A percentile compares a stretch with the other conserved stretches of the same genome.
phyloP scores from a whole-genome alignment of 2,329 filamentous ascomycete genomes.

The Colletotrichum navitas region DNA sequence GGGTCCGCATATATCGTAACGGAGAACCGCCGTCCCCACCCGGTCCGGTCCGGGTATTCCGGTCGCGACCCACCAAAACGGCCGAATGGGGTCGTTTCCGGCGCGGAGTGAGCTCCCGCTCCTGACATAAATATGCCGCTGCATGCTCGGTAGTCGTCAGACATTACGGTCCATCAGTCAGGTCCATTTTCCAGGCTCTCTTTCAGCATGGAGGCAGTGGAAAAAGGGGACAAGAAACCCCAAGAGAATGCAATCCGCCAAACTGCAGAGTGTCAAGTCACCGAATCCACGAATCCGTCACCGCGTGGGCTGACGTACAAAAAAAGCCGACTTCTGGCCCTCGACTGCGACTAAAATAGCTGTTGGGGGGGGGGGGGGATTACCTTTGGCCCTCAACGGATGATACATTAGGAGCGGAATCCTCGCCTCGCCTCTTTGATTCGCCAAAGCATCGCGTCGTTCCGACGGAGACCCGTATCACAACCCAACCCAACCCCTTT shows the following conservation, averaged over 20 bases:
- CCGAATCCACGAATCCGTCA: neutral
- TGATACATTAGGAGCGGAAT: conserved; percentile 20
- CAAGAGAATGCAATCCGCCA: neutral
- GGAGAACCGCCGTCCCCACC: neutral
- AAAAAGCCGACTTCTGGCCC: neutral
- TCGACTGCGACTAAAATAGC: neutral
- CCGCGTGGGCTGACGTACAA: neutral
- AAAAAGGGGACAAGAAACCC: neutral
- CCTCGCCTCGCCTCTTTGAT: neutral
- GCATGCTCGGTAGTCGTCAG: no score
- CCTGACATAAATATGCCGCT: neutral
- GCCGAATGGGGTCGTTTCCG: neutral
- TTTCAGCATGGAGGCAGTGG: neutral
- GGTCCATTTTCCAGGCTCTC: no score
- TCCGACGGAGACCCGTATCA: neutral
- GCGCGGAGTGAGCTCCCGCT: neutral
- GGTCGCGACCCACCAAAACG: neutral
- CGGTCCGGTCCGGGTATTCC: neutral
- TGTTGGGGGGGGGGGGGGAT: conserved; percentile 3
- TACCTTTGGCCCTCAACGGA: neutral
- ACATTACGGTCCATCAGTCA: neutral
- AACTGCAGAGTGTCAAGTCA: neutral
- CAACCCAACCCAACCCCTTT: neutral
- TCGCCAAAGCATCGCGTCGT: conserved; percentile 4
- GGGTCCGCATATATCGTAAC: no score